Conservation (phyloP, 2,329 filamentous ascomycete species). For the Cordyceps cicadae region DNA sequence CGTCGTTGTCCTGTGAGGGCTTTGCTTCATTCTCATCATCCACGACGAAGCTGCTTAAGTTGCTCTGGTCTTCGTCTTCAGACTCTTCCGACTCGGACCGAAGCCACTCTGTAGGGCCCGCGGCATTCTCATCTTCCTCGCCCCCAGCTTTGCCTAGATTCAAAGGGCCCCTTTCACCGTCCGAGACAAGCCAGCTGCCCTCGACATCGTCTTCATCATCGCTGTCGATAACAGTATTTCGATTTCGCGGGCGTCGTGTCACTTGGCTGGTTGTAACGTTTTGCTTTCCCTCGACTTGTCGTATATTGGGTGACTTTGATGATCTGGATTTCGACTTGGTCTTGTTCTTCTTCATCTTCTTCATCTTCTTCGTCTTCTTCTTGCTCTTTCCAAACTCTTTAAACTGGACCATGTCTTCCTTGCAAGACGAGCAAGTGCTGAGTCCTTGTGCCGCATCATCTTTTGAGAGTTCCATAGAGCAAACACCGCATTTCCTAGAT, state of each 20-base stretch:
- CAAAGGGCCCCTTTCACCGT: constrained; percentile 51
- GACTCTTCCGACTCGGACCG: constrained; percentile 56
- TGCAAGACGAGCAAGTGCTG: constrained; percentile 64
- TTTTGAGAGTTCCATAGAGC: constrained; percentile 57
- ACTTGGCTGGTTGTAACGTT: constrained; percentile 17
- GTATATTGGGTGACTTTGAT: constrained; percentile 7
- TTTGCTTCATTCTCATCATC: constrained; percentile 38
- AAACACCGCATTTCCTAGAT: constrained; percentile 74
- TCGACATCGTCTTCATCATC: constrained; percentile 63
- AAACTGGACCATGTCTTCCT: constrained; percentile 61
- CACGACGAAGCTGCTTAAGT: constrained; percentile 47
- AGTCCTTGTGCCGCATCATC: constrained; percentile 33
- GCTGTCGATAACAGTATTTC: constrained; percentile 55
- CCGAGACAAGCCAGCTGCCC: constrained; percentile 72
- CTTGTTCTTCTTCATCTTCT: constrained; percentile 18
- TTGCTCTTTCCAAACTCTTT: constrained; percentile 28
- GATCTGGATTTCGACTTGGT: constrained; percentile 17
- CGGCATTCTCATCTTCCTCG: constrained; percentile 77
- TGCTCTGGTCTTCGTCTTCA: constrained; percentile 46
- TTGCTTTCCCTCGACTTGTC: constrained; percentile 4
- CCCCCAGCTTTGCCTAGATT: constrained; percentile 73
- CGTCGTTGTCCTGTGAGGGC: constrained; percentile 21
- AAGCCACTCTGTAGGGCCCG: constrained; percentile 76
- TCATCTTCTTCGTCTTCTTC: constrained; percentile 31
- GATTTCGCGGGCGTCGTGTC: constrained; percentile 35